phyloP scores from a whole-genome alignment of 352 stramenopile genomes.

The Globisporangium ultimum region DNA sequence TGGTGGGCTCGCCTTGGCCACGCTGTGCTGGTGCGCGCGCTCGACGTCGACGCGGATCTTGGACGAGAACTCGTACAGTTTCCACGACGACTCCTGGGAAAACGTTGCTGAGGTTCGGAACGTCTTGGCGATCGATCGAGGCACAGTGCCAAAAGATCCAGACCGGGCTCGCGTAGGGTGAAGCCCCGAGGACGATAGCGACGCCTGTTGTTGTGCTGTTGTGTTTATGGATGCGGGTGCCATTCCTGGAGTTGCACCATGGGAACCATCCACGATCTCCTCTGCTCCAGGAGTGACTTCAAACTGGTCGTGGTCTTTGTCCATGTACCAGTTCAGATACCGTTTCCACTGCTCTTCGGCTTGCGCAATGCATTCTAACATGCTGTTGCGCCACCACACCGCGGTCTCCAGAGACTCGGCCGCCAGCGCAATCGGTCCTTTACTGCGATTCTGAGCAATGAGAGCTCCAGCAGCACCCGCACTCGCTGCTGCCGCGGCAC shows the following conservation, averaged over 20 bases:
- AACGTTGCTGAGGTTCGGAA: conserved; percentile 78
- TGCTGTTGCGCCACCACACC: conserved; percentile 84
- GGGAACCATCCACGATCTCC: conserved; percentile 17
- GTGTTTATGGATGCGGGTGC: conserved; percentile 6
- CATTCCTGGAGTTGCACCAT: background rate
- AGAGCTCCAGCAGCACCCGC: conserved; percentile 65
- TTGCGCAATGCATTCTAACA: conserved; percentile 80
- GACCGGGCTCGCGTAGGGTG: conserved; percentile 26
- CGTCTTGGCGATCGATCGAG: conserved; percentile 74
- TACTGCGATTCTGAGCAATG: conserved; percentile 67
- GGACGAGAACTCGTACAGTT: conserved; percentile 69
- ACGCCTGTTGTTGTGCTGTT: conserved; percentile 4
- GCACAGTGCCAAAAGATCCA: conserved; percentile 67
- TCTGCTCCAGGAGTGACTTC: conserved; percentile 2
- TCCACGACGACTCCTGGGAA: conserved; percentile 73
- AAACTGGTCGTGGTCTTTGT: conserved; percentile 51
- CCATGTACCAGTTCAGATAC: conserved; percentile 86
- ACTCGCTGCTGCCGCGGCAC: conserved; percentile 66
- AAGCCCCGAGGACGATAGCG: conserved; percentile 9
- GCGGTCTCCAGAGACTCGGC: conserved; percentile 82
- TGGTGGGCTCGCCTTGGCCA: conserved; percentile 27
- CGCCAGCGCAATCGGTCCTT: conserved; percentile 70
- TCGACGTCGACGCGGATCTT: conserved; percentile 73
- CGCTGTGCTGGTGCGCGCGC: conserved; percentile 37
- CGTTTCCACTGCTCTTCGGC: conserved; percentile 84